A percentile compares a stretch with the other conserved stretches of the same genome.
Conservation (phyloP, 768 basidiomycete species). For the Leucosporidium yakuticum region DNA sequence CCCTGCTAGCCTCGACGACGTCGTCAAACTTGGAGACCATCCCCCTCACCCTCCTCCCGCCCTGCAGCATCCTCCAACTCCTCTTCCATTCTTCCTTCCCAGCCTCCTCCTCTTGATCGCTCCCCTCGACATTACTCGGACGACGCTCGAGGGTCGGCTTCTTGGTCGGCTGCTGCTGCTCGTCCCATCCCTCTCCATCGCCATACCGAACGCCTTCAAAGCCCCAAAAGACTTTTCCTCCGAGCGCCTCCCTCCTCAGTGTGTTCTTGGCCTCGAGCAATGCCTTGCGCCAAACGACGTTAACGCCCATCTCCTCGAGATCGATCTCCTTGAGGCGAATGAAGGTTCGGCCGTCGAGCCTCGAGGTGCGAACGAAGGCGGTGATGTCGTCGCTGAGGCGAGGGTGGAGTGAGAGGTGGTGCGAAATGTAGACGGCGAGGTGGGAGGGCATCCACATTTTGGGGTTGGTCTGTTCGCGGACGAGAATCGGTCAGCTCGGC, state of each 20-base stretch:
- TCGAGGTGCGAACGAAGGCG: constrained; percentile 29
- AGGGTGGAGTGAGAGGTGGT: constrained; percentile 29
- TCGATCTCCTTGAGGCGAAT: constrained; percentile 32
- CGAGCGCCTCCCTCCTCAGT: constrained; percentile 19
- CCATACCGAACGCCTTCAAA: constrained; percentile 6
- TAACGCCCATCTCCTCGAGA: constrained; percentile 35
- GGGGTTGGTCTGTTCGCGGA: constrained; percentile 20
- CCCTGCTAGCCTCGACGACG: not conserved
- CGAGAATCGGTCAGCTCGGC: not conserved
- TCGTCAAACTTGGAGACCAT: constrained; percentile 31
- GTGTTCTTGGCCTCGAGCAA: constrained; percentile 24
- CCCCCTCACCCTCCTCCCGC: constrained; percentile 25
- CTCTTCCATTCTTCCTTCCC: constrained; percentile 35
- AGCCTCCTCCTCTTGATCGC: constrained; percentile 23
- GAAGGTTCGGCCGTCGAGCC: constrained; percentile 33
- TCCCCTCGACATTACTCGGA: constrained; percentile 21
- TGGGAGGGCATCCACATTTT: constrained; percentile 36
- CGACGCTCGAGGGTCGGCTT: not conserved
- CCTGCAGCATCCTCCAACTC: constrained; percentile 20
- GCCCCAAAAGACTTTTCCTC: constrained; percentile 23
- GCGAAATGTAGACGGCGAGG: constrained; percentile 33
- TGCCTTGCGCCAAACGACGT: constrained; percentile 24
- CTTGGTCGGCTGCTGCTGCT: not conserved
- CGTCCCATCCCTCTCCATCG: not conserved
- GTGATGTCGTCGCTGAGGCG: constrained; percentile 32